These are phyloP conservation scores for Trametes maxima DNA, from an alignment of 768 basidiomycete genomes.

Conservation along the genomic window DNA sequence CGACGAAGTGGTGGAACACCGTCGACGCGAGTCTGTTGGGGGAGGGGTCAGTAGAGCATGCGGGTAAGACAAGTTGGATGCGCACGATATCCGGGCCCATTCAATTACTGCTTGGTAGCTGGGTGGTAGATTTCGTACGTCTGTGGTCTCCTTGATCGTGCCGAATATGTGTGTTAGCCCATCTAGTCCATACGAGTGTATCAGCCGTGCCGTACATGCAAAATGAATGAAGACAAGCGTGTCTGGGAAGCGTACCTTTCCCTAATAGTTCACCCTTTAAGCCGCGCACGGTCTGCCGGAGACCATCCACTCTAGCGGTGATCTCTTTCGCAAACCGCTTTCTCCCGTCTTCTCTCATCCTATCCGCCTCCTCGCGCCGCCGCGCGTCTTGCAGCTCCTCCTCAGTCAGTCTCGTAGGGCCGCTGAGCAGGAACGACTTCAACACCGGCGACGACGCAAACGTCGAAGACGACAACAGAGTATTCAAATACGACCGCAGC, in stretches of 20 bases:
- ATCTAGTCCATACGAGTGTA: slow-evolving; percentile 47
- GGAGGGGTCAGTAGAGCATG: background rate
- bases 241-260: slow-evolving; percentile 51
- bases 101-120: slow-evolving; percentile 91
- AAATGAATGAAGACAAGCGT: background rate
- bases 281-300: slow-evolving; percentile 79
- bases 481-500: slow-evolving; percentile 88
- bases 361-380: slow-evolving; percentile 87
- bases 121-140: slow-evolving; percentile 73
- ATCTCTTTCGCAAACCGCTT: slow-evolving; percentile 88
- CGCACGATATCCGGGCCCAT: slow-evolving; percentile 97
- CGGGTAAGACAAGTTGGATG: slow-evolving; percentile 19
- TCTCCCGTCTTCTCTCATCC: slow-evolving; percentile 82
- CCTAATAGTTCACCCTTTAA: slow-evolving; percentile 95
- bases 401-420: slow-evolving; percentile 64
- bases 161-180: slow-evolving; percentile 89
- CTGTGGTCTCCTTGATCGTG: slow-evolving; percentile 79
- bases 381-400: slow-evolving; percentile 81
- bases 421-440: slow-evolving; percentile 80
- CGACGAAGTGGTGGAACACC: slow-evolving; percentile 93
- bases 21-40: slow-evolving; percentile 93
- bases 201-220: background rate
- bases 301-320: slow-evolving; percentile 78
- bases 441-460: slow-evolving; percentile 88
- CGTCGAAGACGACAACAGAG: slow-evolving; percentile 66